Evolutionary conservation across 108 stramenopile genomes (phyloP).

Genomic region (Cyclostephanos tholiformis): DNA sequence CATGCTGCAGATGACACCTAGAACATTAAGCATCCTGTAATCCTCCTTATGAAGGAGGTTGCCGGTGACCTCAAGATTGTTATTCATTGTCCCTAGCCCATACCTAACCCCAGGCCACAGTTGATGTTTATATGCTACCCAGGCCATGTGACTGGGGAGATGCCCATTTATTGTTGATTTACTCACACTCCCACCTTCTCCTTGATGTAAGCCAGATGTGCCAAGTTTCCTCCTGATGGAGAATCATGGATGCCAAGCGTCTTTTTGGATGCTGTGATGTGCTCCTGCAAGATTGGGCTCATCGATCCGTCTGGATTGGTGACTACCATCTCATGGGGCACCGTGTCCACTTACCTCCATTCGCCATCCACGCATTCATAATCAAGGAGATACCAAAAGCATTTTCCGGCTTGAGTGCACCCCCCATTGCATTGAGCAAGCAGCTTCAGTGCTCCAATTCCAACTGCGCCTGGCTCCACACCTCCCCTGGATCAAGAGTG

Average conservation of each 20-base stretch:
- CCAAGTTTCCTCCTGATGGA: too few species aligned
- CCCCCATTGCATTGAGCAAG: not conserved
- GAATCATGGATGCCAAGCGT: not conserved
- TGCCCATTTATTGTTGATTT: not conserved
- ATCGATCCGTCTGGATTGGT: too few species aligned
- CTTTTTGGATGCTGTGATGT: not conserved
- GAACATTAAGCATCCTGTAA: slow-evolving; percentile 5
- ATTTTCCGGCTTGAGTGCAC: too few species aligned
- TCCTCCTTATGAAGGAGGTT: not conserved
- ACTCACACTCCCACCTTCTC: not conserved
- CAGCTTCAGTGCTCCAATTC: not conserved
- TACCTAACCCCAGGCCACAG: too few species aligned
- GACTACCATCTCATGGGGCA: too few species aligned
- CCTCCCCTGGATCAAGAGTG: too few species aligned
- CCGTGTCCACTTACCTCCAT: too few species aligned
- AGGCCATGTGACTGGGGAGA: not conserved
- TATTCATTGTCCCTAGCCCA: slow-evolving; percentile 2
- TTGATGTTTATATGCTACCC: not conserved
- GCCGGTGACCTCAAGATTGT: not conserved
- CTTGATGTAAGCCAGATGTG: too few species aligned
- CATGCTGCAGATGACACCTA: slow-evolving; percentile 11
- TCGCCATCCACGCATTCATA: too few species aligned
- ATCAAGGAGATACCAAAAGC: too few species aligned
- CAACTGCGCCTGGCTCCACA: too few species aligned
- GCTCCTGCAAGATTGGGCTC: not conserved